Evolutionary conservation across 305 asterid genomes (phyloP).

Genomic region (Fraxinus sp.): DNA sequence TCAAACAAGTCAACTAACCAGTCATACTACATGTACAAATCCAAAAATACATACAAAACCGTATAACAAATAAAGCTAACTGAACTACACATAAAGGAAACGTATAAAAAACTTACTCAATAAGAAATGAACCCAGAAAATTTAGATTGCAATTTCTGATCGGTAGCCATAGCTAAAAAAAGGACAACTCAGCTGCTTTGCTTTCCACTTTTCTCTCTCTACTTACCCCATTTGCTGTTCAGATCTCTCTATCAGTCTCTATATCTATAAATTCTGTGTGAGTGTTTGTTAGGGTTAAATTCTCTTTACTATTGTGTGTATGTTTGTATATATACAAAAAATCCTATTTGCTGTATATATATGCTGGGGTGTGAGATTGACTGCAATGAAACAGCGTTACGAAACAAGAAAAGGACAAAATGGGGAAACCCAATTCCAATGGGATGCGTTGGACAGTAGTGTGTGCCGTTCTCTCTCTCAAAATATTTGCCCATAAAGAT

Average conservation of each 20-base stretch:
- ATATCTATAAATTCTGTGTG: constrained; percentile 12
- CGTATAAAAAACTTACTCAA: constrained; percentile 36
- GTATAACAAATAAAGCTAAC: constrained; percentile 3
- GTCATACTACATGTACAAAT: constrained; percentile 13
- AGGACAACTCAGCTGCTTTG: constrained; percentile 17
- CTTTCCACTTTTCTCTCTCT: constrained; percentile 21
- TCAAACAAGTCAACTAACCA: constrained; percentile 30
- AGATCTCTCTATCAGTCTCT: constrained; percentile 13
- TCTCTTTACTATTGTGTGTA: constrained; percentile 17
- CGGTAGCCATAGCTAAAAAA: constrained; percentile 19
- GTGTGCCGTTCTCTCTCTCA: background rate
- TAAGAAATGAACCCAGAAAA: constrained; percentile 22
- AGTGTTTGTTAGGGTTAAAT: constrained; percentile 14
- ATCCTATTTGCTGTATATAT: background rate
- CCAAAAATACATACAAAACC: constrained; percentile 19
- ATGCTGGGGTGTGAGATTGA: constrained; percentile 30
- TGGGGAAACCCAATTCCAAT: background rate
- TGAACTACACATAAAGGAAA: constrained; percentile 21
- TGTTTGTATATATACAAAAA: background rate
- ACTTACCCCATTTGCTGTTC: constrained; percentile 33
- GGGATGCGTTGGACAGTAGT: background rate
- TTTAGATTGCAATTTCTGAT: constrained; percentile 13
- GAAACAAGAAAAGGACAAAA: constrained; percentile 33
- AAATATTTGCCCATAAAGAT: background rate
- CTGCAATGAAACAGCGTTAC: background rate